Evolutionary conservation across 257 asterid species (phyloP).

Genomic region (Solanum paucissectum): DNA sequence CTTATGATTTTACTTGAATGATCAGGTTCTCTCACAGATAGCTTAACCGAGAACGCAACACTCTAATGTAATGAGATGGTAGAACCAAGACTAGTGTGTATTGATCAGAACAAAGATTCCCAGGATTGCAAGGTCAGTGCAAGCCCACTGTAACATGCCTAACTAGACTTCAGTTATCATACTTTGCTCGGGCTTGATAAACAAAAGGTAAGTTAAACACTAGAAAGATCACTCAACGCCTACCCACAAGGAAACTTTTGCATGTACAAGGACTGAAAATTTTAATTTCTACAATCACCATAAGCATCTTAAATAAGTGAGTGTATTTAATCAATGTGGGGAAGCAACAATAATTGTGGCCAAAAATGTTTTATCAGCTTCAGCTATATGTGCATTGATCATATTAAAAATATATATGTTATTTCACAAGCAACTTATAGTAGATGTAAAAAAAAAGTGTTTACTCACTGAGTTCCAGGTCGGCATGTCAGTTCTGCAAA

Average conservation of each 20-base stretch:
- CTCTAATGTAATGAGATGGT: neutral
- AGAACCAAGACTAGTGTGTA: neutral
- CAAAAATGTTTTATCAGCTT: neutral
- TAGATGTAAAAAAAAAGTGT: neutral
- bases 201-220: neutral
- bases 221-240: neutral
- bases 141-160: neutral
- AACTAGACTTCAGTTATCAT: neutral
- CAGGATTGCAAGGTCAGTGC: neutral
- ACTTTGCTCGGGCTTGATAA: neutral
- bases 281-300: neutral
- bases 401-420: neutral
- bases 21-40: neutral
- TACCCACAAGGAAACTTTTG: neutral
- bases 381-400: neutral
- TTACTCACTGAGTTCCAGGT: conserved; percentile 90
- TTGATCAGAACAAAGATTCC: neutral
- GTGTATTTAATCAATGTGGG: neutral
- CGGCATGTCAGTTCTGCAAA: conserved; percentile 77
- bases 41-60: neutral
- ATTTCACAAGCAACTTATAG: neutral
- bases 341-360: neutral
- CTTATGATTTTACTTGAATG: neutral
- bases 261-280: neutral
- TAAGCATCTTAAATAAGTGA: neutral